Conservation (phyloP, 805 yeast species). For the Candida methanosorbosa region DNA sequence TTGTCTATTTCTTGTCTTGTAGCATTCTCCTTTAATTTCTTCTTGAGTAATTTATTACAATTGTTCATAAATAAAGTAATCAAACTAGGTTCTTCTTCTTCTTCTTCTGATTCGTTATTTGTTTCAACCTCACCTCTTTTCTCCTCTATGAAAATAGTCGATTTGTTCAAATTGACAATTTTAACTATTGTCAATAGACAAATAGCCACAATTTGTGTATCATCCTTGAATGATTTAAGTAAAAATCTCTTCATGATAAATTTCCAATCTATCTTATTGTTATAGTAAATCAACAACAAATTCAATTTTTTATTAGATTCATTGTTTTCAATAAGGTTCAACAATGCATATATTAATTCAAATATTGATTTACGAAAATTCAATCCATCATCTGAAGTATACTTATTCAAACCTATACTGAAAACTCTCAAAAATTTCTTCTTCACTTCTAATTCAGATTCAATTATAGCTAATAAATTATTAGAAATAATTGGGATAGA, state of each 20-base stretch:
- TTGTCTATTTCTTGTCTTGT: constrained; percentile 61
- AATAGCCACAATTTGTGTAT: constrained; percentile 48
- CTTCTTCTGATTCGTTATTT: constrained; percentile 5
- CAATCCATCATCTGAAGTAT: constrained; percentile 69
- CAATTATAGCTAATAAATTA: constrained; percentile 42
- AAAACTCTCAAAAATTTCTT: constrained; percentile 53
- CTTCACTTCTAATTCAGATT: constrained; percentile 43
- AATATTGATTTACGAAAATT: constrained; percentile 65
- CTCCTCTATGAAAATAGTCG: neutral
- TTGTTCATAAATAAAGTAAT: constrained; percentile 23
- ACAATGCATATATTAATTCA: constrained; percentile 55
- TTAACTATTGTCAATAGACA: constrained; percentile 36
- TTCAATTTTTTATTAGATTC: constrained; percentile 8
- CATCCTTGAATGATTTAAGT: constrained; percentile 47
- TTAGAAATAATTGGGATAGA: constrained; percentile 35
- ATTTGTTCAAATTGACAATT: constrained; percentile 24
- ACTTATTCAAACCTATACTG: constrained; percentile 84
- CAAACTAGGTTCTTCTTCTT: neutral
- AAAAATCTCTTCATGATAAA: constrained; percentile 31
- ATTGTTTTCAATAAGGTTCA: constrained; percentile 23
- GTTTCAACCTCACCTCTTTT: constrained; percentile 7
- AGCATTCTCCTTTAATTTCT: constrained; percentile 49
- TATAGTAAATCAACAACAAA: constrained; percentile 11
- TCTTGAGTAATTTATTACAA: constrained; percentile 33
- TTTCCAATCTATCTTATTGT: constrained; percentile 9